phyloP scores from a whole-genome alignment of 306 rosid genomes.

The Hippophae gyantsensis region DNA sequence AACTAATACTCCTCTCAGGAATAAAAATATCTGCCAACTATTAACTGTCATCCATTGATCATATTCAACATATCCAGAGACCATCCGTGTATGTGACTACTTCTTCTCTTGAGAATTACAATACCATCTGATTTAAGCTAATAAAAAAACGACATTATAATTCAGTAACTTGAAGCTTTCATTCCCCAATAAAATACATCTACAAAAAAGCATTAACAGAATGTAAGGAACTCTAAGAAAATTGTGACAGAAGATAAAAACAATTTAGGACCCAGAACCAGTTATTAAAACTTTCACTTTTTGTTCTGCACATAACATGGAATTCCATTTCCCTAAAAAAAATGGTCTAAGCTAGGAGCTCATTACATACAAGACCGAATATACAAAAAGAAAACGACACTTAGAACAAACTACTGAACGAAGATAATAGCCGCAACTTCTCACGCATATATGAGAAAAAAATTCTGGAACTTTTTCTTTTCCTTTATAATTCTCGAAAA shows the following conservation, averaged over 20 bases:
- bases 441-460: neutral
- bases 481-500: neutral
- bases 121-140: conserved; percentile 32
- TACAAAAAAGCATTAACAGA: conserved; percentile 30
- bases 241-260: conserved; percentile 39
- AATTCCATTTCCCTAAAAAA: conserved; percentile 17
- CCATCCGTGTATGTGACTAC: conserved; percentile 18
- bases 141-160: conserved; percentile 29
- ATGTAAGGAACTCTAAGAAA: conserved; percentile 21
- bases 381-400: no score
- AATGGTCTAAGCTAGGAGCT: neutral
- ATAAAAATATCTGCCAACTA: conserved; percentile 10
- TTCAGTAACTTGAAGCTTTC: conserved; percentile 28
- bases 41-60: conserved; percentile 23
- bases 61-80: conserved; percentile 29
- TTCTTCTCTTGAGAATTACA: conserved; percentile 24
- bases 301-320: conserved; percentile 14
- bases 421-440: neutral
- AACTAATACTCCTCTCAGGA: conserved; percentile 18
- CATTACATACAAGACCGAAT: no score
- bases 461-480: neutral
- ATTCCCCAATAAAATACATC: conserved; percentile 34
- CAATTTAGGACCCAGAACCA: conserved; percentile 6
- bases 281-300: no score
- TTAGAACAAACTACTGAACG: no score